Evolutionary conservation across 192 early-diverging fungal genomes (phyloP).

Genomic region (Glomus cerebriforme): DNA sequence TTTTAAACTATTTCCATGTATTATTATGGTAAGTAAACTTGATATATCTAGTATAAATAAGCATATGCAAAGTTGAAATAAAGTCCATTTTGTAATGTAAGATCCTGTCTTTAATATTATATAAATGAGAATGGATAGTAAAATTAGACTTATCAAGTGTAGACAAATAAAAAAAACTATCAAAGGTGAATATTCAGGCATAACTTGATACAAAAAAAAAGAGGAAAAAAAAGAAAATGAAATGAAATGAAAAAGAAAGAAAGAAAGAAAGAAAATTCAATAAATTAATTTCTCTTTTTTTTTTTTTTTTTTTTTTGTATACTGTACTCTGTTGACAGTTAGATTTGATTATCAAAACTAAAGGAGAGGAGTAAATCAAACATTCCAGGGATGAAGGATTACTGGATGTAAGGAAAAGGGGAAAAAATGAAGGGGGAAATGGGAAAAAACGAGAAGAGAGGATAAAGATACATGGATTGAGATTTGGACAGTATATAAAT

Average conservation of each 20-base stretch:
- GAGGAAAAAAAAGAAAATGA: not conserved
- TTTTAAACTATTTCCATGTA: not conserved
- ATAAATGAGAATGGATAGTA: not conserved
- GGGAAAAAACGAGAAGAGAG: not conserved
- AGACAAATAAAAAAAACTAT: not conserved
- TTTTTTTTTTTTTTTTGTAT: no score
- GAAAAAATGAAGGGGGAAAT: not conserved
- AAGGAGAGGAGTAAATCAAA: not conserved
- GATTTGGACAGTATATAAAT: not conserved
- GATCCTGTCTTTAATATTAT: not conserved
- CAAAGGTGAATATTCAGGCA: not conserved
- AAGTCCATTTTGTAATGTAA: not conserved
- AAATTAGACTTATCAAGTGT: not conserved
- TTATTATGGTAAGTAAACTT: not conserved
- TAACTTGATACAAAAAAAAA: not conserved
- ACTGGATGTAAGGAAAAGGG: not conserved
- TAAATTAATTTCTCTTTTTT: no score
- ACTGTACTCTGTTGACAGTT: no score
- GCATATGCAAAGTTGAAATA: slow-evolving; percentile 17
- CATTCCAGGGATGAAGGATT: no score
- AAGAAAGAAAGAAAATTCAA: not conserved
- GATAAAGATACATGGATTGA: not conserved
- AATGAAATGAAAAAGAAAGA: no score
- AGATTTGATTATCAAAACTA: not conserved
- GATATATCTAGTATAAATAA: not conserved